These are phyloP conservation scores for Talaromyces sp. DNA, from an alignment of 2,329 filamentous ascomycete species.

Conservation along the genomic window DNA sequence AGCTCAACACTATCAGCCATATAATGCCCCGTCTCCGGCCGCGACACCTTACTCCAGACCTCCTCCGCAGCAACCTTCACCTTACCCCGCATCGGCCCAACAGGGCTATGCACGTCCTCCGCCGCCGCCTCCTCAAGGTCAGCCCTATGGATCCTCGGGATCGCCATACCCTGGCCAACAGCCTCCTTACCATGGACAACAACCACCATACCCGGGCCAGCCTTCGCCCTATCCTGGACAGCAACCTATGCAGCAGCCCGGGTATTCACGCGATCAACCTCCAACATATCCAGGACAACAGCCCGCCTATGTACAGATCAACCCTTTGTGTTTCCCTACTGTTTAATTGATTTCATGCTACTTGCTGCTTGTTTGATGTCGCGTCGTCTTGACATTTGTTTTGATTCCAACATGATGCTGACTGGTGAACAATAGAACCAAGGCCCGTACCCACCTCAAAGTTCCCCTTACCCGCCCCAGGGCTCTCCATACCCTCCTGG, in stretches of 20 bases:
- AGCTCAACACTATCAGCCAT: constrained; percentile 40
- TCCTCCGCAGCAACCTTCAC: constrained; percentile 31
- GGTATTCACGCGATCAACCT: not conserved
- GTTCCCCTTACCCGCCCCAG: constrained; percentile 37
- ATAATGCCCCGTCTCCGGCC: constrained; percentile 34
- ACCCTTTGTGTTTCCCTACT: constrained; percentile 5
- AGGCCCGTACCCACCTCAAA: constrained; percentile 32
- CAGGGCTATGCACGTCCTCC: constrained; percentile 47
- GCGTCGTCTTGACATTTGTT: not conserved
- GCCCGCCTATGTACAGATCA: constrained; percentile 33
- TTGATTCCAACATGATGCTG: constrained; percentile 8
- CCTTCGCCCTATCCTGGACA: constrained; percentile 23
- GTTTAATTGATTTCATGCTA: constrained; percentile 7
- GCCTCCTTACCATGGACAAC: constrained; percentile 16
- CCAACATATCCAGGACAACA: constrained; percentile 27
- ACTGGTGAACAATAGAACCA: constrained; percentile 15
- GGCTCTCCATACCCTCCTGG: constrained; percentile 35
- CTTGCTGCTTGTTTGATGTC: constrained; percentile 2
- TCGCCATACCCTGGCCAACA: constrained; percentile 25
- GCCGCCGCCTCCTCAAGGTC: constrained; percentile 42
- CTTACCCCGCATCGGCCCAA: constrained; percentile 29
- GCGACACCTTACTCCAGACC: constrained; percentile 39
- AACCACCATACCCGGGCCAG: constrained; percentile 15
- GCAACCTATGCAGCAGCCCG: constrained; percentile 17
- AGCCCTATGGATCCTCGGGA: constrained; percentile 37